Evolutionary conservation across 1,284 basidiomycete species (phyloP).

Genomic region (Ustilago trichophora): DNA sequence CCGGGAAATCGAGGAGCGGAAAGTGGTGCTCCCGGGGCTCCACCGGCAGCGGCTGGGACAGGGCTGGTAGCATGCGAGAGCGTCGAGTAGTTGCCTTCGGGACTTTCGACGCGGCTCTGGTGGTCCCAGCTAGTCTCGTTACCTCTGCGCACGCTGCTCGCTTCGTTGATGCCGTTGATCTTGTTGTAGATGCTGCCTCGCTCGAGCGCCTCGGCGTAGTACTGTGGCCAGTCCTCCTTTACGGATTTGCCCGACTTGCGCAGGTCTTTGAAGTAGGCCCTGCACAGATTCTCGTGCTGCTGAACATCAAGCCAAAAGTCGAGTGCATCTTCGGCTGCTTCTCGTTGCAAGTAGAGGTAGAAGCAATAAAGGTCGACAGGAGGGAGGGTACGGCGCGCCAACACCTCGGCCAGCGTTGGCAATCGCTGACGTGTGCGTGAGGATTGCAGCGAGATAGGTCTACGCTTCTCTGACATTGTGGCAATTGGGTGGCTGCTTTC

Average conservation of each 20-base stretch:
- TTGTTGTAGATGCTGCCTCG: slow-evolving; percentile 89
- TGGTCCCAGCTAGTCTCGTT: slow-evolving; percentile 34
- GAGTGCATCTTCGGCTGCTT: slow-evolving; percentile 90
- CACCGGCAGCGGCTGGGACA: slow-evolving; percentile 8
- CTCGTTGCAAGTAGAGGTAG: slow-evolving; percentile 77
- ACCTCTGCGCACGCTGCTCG: slow-evolving; percentile 21
- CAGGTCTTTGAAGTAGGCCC: slow-evolving; percentile 98
- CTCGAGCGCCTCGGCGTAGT: slow-evolving; percentile 75
- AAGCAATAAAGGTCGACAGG: slow-evolving; percentile 99
- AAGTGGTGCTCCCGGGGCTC: slow-evolving; percentile 14
- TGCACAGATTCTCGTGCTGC: slow-evolving; percentile 97
- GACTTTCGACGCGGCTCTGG: slow-evolving; percentile 38
- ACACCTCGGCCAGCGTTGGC: slow-evolving; percentile 67
- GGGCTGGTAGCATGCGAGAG: slow-evolving; percentile 31
- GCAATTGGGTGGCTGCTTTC: neutral
- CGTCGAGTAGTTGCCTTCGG: slow-evolving; percentile 33
- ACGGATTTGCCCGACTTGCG: slow-evolving; percentile 89
- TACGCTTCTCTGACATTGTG: slow-evolving; percentile 42
- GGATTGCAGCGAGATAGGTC: slow-evolving; percentile 39
- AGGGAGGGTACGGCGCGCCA: slow-evolving; percentile 74
- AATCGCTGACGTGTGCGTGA: slow-evolving; percentile 63
- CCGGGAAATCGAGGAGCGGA: slow-evolving; percentile 57
- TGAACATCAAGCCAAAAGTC: slow-evolving; percentile 99
- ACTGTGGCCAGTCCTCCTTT: slow-evolving; percentile 96
- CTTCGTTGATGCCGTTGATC: slow-evolving; percentile 79